Evolutionary conservation across 176 grass and related monocot species (phyloP).

Genomic region (Oryza nivara): DNA sequence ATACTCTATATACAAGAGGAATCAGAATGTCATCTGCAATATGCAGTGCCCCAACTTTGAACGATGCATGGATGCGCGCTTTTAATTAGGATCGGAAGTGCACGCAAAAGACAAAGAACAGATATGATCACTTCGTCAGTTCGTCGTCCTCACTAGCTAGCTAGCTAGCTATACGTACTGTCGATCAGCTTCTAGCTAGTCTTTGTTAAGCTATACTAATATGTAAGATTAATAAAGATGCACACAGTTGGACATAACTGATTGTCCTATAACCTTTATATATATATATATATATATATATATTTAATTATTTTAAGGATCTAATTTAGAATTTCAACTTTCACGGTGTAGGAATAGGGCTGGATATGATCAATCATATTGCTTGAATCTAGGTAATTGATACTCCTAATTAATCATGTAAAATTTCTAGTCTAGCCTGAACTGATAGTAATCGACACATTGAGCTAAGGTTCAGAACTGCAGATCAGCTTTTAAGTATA

Average conservation of each 20-base stretch:
- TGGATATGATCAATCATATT: not conserved
- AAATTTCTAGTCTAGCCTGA: not conserved
- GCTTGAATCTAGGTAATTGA: not conserved
- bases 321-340: not conserved
- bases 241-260: not conserved
- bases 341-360: not conserved
- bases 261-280: not conserved
- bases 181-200: slow-evolving; percentile 25
- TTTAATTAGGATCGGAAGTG: not conserved
- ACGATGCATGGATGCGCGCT: not conserved
- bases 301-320: not conserved
- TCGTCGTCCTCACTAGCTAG: slow-evolving; percentile 17
- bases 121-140: slow-evolving; percentile 15
- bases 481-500: not conserved
- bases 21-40: not conserved
- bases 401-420: not conserved
- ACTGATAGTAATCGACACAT: not conserved
- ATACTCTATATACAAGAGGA: not conserved
- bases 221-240: slow-evolving; percentile 4
- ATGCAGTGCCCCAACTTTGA: slow-evolving; percentile 32
- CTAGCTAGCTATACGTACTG: not conserved
- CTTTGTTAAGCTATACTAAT: slow-evolving; percentile 6
- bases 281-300: too few species aligned
- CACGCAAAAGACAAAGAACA: slow-evolving; percentile 44
- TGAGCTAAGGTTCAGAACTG: not conserved